Base-by-base conservation (phyloP, 148 eudicot species). In the Pharnaceum exiguum region DNA sequence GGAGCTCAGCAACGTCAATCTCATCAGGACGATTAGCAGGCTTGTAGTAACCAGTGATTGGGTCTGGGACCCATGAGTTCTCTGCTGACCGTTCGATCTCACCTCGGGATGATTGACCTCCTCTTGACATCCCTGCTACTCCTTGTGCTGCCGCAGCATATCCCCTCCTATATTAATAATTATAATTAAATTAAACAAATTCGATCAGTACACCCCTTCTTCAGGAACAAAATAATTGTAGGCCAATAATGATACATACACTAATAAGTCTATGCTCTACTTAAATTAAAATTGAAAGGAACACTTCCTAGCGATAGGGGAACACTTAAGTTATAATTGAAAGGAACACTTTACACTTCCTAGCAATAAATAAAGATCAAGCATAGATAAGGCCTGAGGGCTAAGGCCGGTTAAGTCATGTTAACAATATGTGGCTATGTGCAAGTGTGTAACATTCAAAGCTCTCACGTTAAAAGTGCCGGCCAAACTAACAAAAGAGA, bases 11-110 rank as follows among this genome's bases (percentile, higher is more conserved):
- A 8, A 72, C 94, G 46, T 86, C 87, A 49, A 89, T 53, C 28
- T 77, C 80, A 4, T 81, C 58, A 0, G 58, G 36, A 4, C 70
- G 75, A 44, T 75, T 77, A 36, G 82, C 94, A 12, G 96, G 96
- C 27, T 78, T 61, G 75, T 85, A 89, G 59, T 72, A 89, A 0
- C 96, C 96, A 17, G 96, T 89, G 5, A 71, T 82, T 1, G 96
- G 96, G 64, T 89, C 94, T 2, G 96, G 96, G 8, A 75, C 72
- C 96, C 96, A 89, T 28, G 96, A 59, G 4, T 62, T 67, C 23
- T 66, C 71, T 16, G 66, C 71, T 7, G 66, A 32, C 7, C 68
- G 13, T 6, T 74, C 80, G 44, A 31, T 67, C 75, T 48, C 75
- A 18, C 63, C 50, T 24, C 15, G 18, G 7, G 24, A 59, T 40